These are phyloP conservation scores for Hanseniaspora lachancei DNA, from an alignment of 805 yeast genomes.

Conservation along the genomic window DNA sequence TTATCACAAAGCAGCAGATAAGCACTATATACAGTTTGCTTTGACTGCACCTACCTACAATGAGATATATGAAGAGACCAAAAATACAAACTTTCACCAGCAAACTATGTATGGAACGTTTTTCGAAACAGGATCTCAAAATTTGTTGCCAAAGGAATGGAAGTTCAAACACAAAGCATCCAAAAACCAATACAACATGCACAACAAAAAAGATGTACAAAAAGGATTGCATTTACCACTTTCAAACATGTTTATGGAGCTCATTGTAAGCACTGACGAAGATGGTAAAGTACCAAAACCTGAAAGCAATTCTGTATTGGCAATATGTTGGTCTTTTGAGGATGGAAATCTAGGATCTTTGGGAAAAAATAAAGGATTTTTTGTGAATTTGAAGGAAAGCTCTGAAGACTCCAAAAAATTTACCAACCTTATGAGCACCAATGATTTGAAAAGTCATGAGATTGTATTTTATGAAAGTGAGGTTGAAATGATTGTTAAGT, in stretches of 20 bases:
- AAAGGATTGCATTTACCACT: neutral
- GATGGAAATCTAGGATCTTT: conserved; percentile 2
- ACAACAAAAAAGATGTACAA: neutral
- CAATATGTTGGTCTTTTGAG: conserved; percentile 2
- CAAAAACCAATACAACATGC: neutral
- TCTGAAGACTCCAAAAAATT: conserved; percentile 7
- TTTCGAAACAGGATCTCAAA: conserved; percentile 5
- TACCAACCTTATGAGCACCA: conserved; percentile 14
- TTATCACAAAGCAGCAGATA: neutral
- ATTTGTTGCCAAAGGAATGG: conserved; percentile 5
- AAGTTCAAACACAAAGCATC: neutral
- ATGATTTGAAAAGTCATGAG: conserved; percentile 19
- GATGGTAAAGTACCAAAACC: conserved; percentile 1
- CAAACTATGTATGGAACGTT: neutral
- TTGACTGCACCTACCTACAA: conserved; percentile 36
- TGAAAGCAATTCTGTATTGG: neutral
- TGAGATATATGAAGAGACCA: conserved; percentile 22
- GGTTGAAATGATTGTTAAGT: conserved; percentile 39
- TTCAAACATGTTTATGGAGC: conserved; percentile 6
- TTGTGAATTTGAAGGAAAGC: conserved; percentile 9
- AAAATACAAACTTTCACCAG: neutral
- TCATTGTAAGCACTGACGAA: neutral
- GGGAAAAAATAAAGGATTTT: conserved; percentile 1
- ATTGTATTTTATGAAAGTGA: conserved; percentile 41
- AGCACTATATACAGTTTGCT: conserved; percentile 34